Evolutionary conservation across 2,329 filamentous ascomycete species (phyloP).

Genomic region (Sporothrix brasiliensis): DNA sequence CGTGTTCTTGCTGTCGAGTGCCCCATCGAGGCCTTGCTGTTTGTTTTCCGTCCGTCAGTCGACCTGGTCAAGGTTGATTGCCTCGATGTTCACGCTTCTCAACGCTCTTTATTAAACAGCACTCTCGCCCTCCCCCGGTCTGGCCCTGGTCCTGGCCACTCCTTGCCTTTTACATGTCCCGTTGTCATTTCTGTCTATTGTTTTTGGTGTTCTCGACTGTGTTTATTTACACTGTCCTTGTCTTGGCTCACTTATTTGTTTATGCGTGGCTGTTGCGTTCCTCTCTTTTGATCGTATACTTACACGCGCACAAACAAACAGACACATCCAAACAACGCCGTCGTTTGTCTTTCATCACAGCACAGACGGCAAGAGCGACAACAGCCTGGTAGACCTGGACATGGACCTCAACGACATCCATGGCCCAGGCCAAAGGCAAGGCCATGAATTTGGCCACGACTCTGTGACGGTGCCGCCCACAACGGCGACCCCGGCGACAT

Average conservation of each 20-base stretch:
- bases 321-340: slow-evolving; percentile 43
- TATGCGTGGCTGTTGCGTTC: background rate
- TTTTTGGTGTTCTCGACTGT: background rate
- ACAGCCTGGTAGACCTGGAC: slow-evolving; percentile 40
- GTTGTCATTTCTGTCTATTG: background rate
- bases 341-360: slow-evolving; percentile 55
- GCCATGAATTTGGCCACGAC: background rate
- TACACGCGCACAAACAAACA: background rate
- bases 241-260: slow-evolving; percentile 18
- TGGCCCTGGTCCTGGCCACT: background rate
- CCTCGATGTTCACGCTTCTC: background rate
- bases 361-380: slow-evolving; percentile 36
- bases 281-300: background rate
- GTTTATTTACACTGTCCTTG: slow-evolving; percentile 11
- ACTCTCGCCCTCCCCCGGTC: background rate
- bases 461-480: slow-evolving; percentile 2
- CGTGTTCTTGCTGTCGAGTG: background rate
- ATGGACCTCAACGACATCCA: slow-evolving; percentile 1
- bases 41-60: slow-evolving; percentile 5
- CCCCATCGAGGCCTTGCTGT: background rate
- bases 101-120: slow-evolving; percentile 16
- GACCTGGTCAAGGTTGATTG: background rate
- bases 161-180: background rate
- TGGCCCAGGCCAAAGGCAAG: background rate
- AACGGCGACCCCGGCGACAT: slow-evolving; percentile 7